Percentiles rank a stretch among this genome's conserved stretches.
phyloP scores from a whole-genome alignment of 768 basidiomycete genomes.

The Phylloporus sp. region DNA sequence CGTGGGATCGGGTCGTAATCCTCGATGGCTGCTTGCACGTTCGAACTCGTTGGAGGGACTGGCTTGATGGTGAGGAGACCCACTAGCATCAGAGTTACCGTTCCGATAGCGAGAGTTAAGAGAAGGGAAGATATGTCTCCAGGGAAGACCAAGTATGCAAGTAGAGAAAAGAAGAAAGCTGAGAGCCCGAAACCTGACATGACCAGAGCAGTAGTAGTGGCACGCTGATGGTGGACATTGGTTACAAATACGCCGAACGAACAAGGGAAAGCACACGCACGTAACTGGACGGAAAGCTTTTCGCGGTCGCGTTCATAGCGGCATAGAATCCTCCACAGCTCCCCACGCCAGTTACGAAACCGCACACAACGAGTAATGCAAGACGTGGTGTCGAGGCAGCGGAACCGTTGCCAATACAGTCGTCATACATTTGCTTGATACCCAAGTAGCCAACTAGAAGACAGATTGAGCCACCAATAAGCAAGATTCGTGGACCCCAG shows the following conservation, averaged over 20 bases:
- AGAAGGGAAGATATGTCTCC: slow-evolving; percentile 79
- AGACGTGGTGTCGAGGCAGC: slow-evolving; percentile 44
- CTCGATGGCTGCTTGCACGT: slow-evolving; percentile 1
- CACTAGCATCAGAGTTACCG: slow-evolving; percentile 71
- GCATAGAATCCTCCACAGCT: slow-evolving; percentile 67
- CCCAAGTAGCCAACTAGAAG: slow-evolving; percentile 73
- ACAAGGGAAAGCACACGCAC: slow-evolving; percentile 40
- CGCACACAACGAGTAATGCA: slow-evolving; percentile 52
- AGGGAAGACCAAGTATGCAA: slow-evolving; percentile 68
- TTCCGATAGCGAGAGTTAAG: slow-evolving; percentile 71
- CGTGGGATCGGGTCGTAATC: slow-evolving; percentile 18
- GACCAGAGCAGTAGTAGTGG: slow-evolving; percentile 71
- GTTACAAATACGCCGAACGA: no score
- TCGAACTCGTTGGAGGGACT: slow-evolving; percentile 46
- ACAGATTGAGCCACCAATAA: slow-evolving; percentile 53
- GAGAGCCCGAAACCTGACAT: slow-evolving; percentile 90
- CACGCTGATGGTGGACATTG: slow-evolving; percentile 53
- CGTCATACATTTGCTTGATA: slow-evolving; percentile 63
- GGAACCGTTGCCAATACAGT: slow-evolving; percentile 38
- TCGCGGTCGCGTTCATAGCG: slow-evolving; percentile 77
- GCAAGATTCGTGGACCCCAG: slow-evolving; percentile 67
- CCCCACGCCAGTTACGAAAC: slow-evolving; percentile 73
- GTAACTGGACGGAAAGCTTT: slow-evolving; percentile 70
- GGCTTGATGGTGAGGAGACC: slow-evolving; percentile 69
- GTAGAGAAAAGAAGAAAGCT: slow-evolving; percentile 81